phyloP scores from a whole-genome alignment of 306 rosid species.

The Quillaja saponaria region DNA sequence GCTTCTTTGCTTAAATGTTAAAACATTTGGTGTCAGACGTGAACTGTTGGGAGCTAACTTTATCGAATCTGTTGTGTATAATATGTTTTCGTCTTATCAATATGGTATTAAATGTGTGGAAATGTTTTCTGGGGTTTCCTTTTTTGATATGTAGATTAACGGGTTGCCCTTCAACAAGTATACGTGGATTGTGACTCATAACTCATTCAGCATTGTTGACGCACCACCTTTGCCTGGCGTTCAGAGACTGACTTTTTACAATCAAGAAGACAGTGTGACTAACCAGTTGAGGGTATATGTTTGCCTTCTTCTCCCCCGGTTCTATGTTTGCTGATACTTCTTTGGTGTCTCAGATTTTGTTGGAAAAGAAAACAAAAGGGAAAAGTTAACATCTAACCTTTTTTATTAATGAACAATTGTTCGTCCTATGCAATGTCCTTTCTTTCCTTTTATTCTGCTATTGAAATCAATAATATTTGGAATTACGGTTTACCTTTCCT shows the following conservation, averaged over 20 bases:
- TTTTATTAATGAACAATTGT: not conserved
- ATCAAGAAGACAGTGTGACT: constrained; percentile 92
- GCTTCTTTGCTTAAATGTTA: constrained; percentile 14
- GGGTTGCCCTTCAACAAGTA: constrained; percentile 90
- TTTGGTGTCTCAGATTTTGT: not conserved
- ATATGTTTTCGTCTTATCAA: not conserved
- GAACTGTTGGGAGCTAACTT: constrained; percentile 10
- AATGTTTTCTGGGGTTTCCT: not conserved
- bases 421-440: not conserved
- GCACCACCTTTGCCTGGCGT: constrained; percentile 68
- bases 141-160: constrained; percentile 50
- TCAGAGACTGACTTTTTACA: constrained; percentile 83
- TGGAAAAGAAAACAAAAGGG: not conserved
- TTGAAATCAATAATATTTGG: not conserved
- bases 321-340: not conserved
- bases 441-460: not conserved
- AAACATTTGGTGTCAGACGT: not conserved
- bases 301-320: constrained; percentile 8
- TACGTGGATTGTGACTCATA: constrained; percentile 90
- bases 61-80: not conserved
- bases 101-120: too few species aligned
- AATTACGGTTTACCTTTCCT: not conserved
- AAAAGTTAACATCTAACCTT: constrained; percentile 10
- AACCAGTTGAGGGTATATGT: constrained; percentile 70
- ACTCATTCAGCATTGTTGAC: constrained; percentile 87